Base-by-base conservation (phyloP, 2,329 filamentous ascomycete species). In the Alternaria sp. region DNA sequence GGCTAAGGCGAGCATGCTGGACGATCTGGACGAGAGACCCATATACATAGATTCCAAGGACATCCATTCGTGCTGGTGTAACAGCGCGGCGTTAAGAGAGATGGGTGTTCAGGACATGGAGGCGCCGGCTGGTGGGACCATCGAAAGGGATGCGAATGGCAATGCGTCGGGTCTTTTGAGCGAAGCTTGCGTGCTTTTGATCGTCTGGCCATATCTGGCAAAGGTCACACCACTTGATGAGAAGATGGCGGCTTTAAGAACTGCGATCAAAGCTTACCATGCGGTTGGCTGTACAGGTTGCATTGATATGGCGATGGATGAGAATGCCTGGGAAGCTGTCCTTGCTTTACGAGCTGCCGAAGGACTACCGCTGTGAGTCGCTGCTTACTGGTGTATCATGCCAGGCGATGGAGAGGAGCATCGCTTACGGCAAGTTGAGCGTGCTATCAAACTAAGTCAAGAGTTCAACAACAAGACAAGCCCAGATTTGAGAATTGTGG, bases 291-390 rank as follows among this genome's bases (percentile, higher is more conserved):
- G 84, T 65, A 86, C 85, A 2, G 83, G 84, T 2, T 71, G 84
- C 39, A 76, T 86, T 9, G 84, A 87, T 58, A 86, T 87, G 84
- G 84, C 84, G 3, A 84, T 86, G 83, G 83, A 87, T 63, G 82
- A 85, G 53, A 82, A 81, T 42, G 78, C 76, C 4, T 85, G 83
- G 82, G 81, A 82, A 41, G 82, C 83, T 2, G 68, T 86, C 54
- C 76, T 81, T 26, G 73, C 77, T 11, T 68, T 84, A 10, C 76
- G 70, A 21, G 59, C 72, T 36, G 56, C 62, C 0, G 58, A 67
- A 24, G 77, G 77, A 2, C 62, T 82, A 4, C 80, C 82, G 0
- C 76, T 86, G 54, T 78, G 83, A 17, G 73, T 86, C n/a, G 81
- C 83, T 5, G 83, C 83, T 10, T 82, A 87, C 69, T 87, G 85